Evolutionary conservation across 1,139 yeast species (phyloP).

Genomic region (Yamadazyma diddensiae): DNA sequence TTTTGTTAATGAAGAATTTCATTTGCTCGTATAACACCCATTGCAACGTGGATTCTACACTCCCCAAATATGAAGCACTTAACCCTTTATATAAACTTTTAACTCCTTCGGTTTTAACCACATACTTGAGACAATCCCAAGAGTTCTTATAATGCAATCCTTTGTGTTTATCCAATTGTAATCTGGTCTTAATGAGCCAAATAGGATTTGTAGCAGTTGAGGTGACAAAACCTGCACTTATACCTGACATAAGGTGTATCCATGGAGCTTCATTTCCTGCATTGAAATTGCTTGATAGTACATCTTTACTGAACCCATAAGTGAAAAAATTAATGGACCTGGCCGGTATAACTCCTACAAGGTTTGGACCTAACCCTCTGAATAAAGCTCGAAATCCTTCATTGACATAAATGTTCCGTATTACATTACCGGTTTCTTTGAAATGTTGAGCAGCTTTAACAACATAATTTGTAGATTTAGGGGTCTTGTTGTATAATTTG

Average conservation of each 20-base stretch:
- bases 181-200: conserved; percentile 93
- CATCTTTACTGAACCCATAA: conserved; percentile 85
- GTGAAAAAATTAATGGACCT: conserved; percentile 95
- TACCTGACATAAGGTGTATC: conserved; percentile 87
- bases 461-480: conserved; percentile 39
- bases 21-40: conserved; percentile 97
- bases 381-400: conserved; percentile 89
- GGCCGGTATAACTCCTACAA: conserved; percentile 99
- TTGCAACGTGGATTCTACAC: conserved; percentile 88
- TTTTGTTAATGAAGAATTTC: conserved; percentile 65
- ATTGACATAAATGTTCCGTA: conserved; percentile 59
- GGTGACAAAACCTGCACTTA: conserved; percentile 90
- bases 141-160: conserved; percentile 74
- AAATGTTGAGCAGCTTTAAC: conserved; percentile 64
- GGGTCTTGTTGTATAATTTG: conserved; percentile 36
- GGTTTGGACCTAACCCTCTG: conserved; percentile 93
- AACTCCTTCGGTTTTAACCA: conserved; percentile 74
- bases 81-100: conserved; percentile 81
- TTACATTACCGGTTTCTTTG: conserved; percentile 74
- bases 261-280: conserved; percentile 77
- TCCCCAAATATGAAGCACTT: conserved; percentile 92
- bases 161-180: conserved; percentile 78
- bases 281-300: conserved; percentile 62
- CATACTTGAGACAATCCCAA: conserved; percentile 75
- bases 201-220: conserved; percentile 99